phyloP scores from a whole-genome alignment of 768 basidiomycete genomes.

The Boletus rubroflammeus region DNA sequence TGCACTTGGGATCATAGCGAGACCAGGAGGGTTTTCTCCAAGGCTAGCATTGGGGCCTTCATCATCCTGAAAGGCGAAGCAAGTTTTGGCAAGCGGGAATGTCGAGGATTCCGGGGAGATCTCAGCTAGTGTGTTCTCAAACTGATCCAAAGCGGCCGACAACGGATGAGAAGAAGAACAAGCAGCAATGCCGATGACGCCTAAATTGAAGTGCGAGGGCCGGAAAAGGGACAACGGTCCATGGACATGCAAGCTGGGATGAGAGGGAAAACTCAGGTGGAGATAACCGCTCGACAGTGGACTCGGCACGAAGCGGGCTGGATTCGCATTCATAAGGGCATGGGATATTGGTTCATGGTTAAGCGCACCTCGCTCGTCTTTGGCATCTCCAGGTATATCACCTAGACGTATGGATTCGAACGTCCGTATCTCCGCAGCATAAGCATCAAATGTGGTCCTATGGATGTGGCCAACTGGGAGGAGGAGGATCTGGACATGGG shows the following conservation, averaged over 20 bases:
- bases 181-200: conserved; percentile 83
- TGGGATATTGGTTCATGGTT: not conserved
- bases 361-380: conserved; percentile 68
- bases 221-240: conserved; percentile 67
- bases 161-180: conserved; percentile 55
- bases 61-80: conserved; percentile 81
- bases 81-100: conserved; percentile 76
- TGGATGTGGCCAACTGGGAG: conserved; percentile 81
- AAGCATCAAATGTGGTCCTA: conserved; percentile 64
- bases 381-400: conserved; percentile 77
- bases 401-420: conserved; percentile 73
- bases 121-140: conserved; percentile 59
- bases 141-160: conserved; percentile 56
- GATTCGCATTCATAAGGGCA: conserved; percentile 6
- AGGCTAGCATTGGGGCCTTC: conserved; percentile 49
- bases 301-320: conserved; percentile 82
- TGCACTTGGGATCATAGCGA: conserved; percentile 76
- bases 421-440: conserved; percentile 67
- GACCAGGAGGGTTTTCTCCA: conserved; percentile 53
- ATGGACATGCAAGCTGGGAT: conserved; percentile 70
- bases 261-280: conserved; percentile 74
- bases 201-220: conserved; percentile 79
- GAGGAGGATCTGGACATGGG: conserved; percentile 80
- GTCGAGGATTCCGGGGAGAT: conserved; percentile 63
- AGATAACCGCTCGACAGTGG: conserved; percentile 73